A percentile compares a stretch with the other conserved stretches of the same genome.
phyloP scores from a whole-genome alignment of 2,329 filamentous ascomycete genomes.

The Alternaria infectoria region DNA sequence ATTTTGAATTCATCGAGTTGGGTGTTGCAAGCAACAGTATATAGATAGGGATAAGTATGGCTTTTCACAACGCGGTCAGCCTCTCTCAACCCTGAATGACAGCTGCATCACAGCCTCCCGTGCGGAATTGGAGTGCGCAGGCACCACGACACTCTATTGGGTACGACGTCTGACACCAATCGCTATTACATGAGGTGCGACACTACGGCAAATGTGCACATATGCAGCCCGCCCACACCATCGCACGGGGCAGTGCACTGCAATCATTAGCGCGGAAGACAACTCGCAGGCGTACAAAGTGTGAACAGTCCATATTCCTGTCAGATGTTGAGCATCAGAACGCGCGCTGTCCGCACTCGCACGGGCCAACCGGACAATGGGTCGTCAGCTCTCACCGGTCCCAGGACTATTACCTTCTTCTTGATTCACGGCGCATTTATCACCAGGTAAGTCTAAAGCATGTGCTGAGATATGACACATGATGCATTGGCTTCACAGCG shows the following conservation, averaged over 20 bases:
- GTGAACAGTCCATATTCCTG: neutral
- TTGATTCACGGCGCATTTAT: neutral
- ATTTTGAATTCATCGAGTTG: too few species aligned
- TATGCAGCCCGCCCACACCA: accelerated
- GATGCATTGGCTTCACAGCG: too few species aligned
- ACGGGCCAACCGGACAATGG: neutral
- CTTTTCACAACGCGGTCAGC: too few species aligned
- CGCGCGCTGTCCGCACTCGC: neutral
- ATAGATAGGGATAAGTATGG: too few species aligned
- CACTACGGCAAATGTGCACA: neutral
- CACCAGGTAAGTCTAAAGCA: neutral
- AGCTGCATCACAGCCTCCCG: neutral
- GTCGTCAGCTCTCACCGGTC: neutral
- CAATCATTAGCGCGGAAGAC: neutral
- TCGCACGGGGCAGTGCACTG: neutral
- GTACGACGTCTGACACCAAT: neutral
- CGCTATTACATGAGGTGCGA: neutral
- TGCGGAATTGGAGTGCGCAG: neutral
- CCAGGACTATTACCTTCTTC: neutral
- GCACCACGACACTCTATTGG: neutral
- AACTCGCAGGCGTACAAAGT: neutral
- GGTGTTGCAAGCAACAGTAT: too few species aligned
- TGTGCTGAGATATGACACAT: too few species aligned
- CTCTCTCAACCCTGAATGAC: neutral
- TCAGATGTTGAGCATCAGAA: neutral